A percentile compares a stretch with the other conserved stretches of the same genome.
Evolutionary conservation across 2,329 filamentous ascomycete species (phyloP).

Genomic region (Elsinoe australis): DNA sequence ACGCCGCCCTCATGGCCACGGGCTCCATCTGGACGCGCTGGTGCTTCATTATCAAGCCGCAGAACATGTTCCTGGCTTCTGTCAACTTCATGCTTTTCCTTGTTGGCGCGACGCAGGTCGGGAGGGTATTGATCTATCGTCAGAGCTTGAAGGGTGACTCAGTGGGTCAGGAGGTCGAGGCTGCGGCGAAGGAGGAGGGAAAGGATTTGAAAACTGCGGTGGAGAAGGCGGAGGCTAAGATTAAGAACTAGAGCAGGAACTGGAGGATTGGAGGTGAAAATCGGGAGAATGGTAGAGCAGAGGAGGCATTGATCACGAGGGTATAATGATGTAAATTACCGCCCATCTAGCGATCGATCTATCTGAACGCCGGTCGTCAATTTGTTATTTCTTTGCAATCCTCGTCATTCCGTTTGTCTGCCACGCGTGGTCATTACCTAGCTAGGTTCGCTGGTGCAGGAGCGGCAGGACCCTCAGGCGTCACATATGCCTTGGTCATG

Average conservation of each 20-base stretch:
- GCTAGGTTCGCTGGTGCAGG: constrained; percentile 39
- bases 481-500: constrained; percentile 84
- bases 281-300: too few relatives aligned
- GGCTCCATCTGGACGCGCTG: constrained; percentile 97
- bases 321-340: constrained; percentile 14
- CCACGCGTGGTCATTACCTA: too few relatives aligned
- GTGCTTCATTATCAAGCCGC: constrained; percentile 94
- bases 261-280: too few relatives aligned
- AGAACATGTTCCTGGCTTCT: constrained; percentile 83
- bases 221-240: constrained; percentile 34
- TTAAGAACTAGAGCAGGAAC: constrained; percentile 11
- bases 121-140: constrained; percentile 64
- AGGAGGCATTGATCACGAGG: neutral
- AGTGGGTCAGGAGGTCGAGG: constrained; percentile 37
- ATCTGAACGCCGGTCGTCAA: constrained; percentile 12
- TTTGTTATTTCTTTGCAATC: constrained; percentile 3
- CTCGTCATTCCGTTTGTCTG: too few relatives aligned
- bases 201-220: constrained; percentile 30
- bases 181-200: constrained; percentile 32
- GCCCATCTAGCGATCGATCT: constrained; percentile 6
- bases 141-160: constrained; percentile 49
- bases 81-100: constrained; percentile 97
- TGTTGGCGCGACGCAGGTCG: constrained; percentile 75
- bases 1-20: constrained; percentile 79
- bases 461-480: constrained; percentile 51